These are phyloP conservation scores for Fusarium equiseti DNA, from an alignment of 2,329 filamentous ascomycete genomes.

Conservation along the genomic window DNA sequence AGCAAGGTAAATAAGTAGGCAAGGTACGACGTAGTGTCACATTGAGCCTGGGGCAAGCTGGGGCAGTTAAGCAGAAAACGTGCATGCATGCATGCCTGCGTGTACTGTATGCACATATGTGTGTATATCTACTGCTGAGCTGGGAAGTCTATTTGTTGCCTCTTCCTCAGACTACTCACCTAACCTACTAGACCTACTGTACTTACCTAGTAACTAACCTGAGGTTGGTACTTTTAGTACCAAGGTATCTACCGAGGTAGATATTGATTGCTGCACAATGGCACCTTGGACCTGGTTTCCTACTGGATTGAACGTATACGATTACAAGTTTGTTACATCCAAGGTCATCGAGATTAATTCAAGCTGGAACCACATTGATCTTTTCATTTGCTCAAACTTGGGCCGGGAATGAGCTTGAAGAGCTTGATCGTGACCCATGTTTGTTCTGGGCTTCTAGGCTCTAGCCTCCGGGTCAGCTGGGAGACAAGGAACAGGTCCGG, in stretches of 20 bases:
- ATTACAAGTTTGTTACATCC: conserved; percentile 1
- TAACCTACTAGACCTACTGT: neutral
- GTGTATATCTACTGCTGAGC: conserved; percentile 14
- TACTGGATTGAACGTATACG: conserved; percentile 6
- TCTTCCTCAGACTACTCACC: neutral
- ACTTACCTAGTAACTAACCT: neutral
- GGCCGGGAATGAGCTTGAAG: conserved; percentile 23
- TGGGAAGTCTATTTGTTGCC: conserved; percentile 9
- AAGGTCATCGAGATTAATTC: conserved; percentile 25
- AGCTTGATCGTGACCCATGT: conserved; percentile 25
- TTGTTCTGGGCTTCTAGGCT: neutral
- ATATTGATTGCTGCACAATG: neutral
- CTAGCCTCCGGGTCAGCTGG: conserved; percentile 2
- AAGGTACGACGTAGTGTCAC: conserved; percentile 30
- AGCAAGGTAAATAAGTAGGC: conserved; percentile 6
- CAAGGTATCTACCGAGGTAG: neutral
- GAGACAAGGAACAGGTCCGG: conserved; percentile 13
- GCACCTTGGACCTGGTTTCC: neutral
- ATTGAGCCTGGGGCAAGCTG: conserved; percentile 25
- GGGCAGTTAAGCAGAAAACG: conserved; percentile 21
- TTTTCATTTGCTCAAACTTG: conserved; percentile 20
- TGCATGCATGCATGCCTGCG: neutral
- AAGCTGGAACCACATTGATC: neutral
- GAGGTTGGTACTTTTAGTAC: neutral
- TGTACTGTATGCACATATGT: neutral